Conservation (phyloP, 2,329 filamentous ascomycete species). For the Achaetomium macrosporum region DNA sequence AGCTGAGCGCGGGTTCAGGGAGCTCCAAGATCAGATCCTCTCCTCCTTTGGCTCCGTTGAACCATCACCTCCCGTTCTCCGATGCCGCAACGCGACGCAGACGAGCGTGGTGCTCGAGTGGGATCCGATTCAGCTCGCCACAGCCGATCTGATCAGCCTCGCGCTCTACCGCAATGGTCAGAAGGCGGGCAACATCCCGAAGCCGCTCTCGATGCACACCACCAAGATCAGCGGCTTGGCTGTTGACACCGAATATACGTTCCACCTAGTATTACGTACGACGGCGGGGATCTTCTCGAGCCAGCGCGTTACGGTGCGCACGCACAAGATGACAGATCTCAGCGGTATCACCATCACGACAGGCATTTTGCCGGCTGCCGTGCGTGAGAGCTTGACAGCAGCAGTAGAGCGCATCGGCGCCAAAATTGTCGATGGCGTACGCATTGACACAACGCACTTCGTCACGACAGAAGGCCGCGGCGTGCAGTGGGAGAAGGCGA, state of each 20-base stretch:
- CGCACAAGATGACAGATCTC: slow-evolving; percentile 98
- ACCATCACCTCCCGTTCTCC: slow-evolving; percentile 70
- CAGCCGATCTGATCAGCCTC: slow-evolving; percentile 82
- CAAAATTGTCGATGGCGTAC: slow-evolving; percentile 80
- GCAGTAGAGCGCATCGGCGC: slow-evolving; percentile 87
- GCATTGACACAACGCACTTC: slow-evolving; percentile 98
- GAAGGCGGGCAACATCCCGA: slow-evolving; percentile 92
- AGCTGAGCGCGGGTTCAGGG: slow-evolving; percentile 68
- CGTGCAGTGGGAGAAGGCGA: slow-evolving; percentile 88
- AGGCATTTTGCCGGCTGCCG: slow-evolving; percentile 69
- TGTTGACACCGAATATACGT: slow-evolving; percentile 94
- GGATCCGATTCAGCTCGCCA: slow-evolving; percentile 91
- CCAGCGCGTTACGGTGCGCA: slow-evolving; percentile 78
- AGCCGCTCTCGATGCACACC: slow-evolving; percentile 78
- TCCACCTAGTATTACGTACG: slow-evolving; percentile 86
- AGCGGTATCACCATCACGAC: slow-evolving; percentile 92
- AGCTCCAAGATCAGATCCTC: slow-evolving; percentile 85
- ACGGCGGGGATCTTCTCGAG: slow-evolving; percentile 81
- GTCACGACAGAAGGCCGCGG: slow-evolving; percentile 92
- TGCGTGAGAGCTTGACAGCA: slow-evolving; percentile 65
- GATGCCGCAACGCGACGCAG: slow-evolving; percentile 94
- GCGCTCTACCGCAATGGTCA: slow-evolving; percentile 92
- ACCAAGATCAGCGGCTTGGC: slow-evolving; percentile 96
- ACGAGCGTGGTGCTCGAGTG: slow-evolving; percentile 98
- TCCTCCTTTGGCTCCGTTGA: slow-evolving; percentile 76